These are phyloP conservation scores for Rhodotorula sp. DNA, from an alignment of 1,284 basidiomycete species.

Conservation along the genomic window DNA sequence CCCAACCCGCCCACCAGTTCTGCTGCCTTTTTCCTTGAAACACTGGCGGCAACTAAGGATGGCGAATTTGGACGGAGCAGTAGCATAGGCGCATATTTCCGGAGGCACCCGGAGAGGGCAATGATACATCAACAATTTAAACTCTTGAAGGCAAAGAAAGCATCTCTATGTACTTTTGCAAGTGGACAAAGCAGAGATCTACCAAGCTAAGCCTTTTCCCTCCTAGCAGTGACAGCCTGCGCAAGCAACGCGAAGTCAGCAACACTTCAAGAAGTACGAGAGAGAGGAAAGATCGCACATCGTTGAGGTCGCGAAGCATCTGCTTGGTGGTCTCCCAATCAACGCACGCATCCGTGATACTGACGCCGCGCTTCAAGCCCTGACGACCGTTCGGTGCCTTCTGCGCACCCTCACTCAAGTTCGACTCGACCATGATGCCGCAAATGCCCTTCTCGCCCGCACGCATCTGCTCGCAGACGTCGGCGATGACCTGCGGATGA, in stretches of 20 bases:
- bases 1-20: no score
- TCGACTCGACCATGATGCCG: slow-evolving; percentile 95
- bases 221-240: slow-evolving; percentile 16
- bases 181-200: no score
- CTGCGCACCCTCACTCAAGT: slow-evolving; percentile 83
- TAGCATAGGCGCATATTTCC: no score
- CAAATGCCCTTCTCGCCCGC: slow-evolving; percentile 77
- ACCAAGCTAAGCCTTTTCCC: slow-evolving; percentile 1
- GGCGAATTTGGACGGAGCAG: no score
- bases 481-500: slow-evolving; percentile 56
- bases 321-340: slow-evolving; percentile 74
- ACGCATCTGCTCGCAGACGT: slow-evolving; percentile 73
- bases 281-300: slow-evolving; percentile 17
- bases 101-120: no score
- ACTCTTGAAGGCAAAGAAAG: no score
- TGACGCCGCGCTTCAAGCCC: slow-evolving; percentile 65
- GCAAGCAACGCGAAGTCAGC: background rate
- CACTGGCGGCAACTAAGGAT: no score
- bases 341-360: slow-evolving; percentile 88
- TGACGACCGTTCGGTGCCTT: slow-evolving; percentile 65
- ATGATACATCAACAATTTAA: no score
- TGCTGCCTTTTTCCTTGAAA: no score
- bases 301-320: slow-evolving; percentile 48
- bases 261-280: no score
- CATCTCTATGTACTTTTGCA: no score